Conservation (phyloP, 2,329 filamentous ascomycete genomes). For the Penicillium sp. region DNA sequence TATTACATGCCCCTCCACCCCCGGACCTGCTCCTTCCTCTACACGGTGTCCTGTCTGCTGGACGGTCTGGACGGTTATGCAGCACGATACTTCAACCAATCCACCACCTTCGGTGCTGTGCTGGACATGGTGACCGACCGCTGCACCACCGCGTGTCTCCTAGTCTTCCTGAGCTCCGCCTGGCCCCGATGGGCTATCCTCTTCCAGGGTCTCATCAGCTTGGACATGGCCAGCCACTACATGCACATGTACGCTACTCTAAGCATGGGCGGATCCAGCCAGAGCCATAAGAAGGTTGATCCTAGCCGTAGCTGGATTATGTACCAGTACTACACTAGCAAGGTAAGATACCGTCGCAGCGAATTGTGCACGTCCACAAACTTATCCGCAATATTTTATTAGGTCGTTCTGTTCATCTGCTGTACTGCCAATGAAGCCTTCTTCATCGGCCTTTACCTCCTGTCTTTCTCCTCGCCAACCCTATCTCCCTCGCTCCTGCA, state of each 20-base stretch:
- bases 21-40: slow-evolving; percentile 81
- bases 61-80: slow-evolving; percentile 93
- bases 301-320: slow-evolving; percentile 82
- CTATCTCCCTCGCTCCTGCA: slow-evolving; percentile 80
- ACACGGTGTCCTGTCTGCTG: slow-evolving; percentile 90
- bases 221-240: slow-evolving; percentile 95
- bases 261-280: slow-evolving; percentile 74
- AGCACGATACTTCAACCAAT: slow-evolving; percentile 83
- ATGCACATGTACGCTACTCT: slow-evolving; percentile 98
- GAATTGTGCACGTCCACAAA: background rate
- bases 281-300: slow-evolving; percentile 92
- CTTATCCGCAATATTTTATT: background rate
- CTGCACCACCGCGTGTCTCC: slow-evolving; percentile 90
- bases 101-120: slow-evolving; percentile 91
- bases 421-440: slow-evolving; percentile 92
- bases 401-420: slow-evolving; percentile 88
- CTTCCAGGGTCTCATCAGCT: slow-evolving; percentile 87
- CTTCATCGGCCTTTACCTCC: slow-evolving; percentile 96
- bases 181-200: slow-evolving; percentile 92
- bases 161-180: slow-evolving; percentile 91
- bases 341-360: slow-evolving; percentile 54
- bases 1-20: slow-evolving; percentile 99
- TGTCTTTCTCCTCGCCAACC: slow-evolving; percentile 90
- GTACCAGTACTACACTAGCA: slow-evolving; percentile 96
- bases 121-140: slow-evolving; percentile 99